Evolutionary conservation across 2,329 filamentous ascomycete genomes (phyloP).

Genomic region (Harringtonia aguacate): DNA sequence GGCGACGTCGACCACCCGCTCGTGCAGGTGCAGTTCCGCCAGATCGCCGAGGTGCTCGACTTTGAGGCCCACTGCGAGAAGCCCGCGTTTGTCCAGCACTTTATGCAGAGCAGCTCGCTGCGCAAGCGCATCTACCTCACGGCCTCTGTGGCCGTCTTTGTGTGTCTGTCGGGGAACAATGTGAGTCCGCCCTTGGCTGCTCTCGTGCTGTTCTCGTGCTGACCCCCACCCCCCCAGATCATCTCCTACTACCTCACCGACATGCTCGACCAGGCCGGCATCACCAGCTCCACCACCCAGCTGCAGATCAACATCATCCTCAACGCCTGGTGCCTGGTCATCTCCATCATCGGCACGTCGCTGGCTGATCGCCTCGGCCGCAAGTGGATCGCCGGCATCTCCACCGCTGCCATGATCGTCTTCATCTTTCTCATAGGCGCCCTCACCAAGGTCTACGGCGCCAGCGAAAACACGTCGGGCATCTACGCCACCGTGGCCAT

Average conservation of each 20-base stretch:
- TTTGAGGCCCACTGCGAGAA: no score
- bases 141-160: not conserved
- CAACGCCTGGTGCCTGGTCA: constrained; percentile 1
- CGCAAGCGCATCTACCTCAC: not conserved
- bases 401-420: constrained; percentile 1
- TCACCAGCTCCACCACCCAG: constrained; percentile 2
- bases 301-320: constrained; percentile 8
- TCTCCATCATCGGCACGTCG: not conserved
- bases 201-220: no score
- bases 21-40: not conserved
- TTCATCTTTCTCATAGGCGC: constrained; percentile 1
- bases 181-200: no score
- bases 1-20: not conserved
- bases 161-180: not conserved
- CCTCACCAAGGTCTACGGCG: constrained; percentile 1
- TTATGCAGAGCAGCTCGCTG: not conserved
- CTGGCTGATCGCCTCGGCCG: not conserved
- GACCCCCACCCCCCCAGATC: no score
- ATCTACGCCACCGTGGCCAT: not conserved
- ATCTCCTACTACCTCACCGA: not conserved
- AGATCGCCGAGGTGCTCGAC: not conserved
- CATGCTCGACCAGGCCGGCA: constrained; percentile 4
- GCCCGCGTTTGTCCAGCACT: no score
- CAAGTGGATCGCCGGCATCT: constrained; percentile 1
- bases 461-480: not conserved